phyloP scores from a whole-genome alignment of 2,329 filamentous ascomycete species.

The Metarhizium anisopliae region DNA sequence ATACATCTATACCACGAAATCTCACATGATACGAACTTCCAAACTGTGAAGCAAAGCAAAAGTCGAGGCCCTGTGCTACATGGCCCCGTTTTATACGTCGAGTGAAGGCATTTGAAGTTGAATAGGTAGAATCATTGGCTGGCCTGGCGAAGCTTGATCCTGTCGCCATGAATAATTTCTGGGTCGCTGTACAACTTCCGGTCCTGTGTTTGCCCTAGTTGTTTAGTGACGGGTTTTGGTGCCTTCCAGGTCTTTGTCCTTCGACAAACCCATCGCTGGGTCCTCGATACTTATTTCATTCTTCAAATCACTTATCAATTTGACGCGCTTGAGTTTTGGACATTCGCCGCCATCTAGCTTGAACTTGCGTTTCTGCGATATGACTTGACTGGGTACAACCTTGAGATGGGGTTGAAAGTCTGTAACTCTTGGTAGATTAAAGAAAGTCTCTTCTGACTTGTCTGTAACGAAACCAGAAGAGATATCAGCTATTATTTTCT shows the following conservation, averaged over 20 bases:
- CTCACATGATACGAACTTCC: not conserved
- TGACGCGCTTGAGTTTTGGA: not conserved
- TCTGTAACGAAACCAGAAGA: constrained; percentile 13
- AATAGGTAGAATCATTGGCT: not conserved
- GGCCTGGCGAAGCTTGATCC: not conserved
- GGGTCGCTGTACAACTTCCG: not conserved
- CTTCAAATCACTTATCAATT: not conserved
- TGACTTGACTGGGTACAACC: not conserved
- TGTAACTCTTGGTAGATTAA: constrained; percentile 3
- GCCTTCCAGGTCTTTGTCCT: not conserved
- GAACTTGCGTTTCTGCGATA: not conserved
- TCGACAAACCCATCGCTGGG: not conserved
- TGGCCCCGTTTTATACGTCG: not conserved
- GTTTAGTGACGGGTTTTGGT: not conserved
- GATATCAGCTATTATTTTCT: constrained; percentile 19
- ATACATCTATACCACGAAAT: not conserved
- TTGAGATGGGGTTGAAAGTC: not conserved
- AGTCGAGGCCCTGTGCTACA: not conserved
- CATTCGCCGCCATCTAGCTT: not conserved
- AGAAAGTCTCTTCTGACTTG: not conserved
- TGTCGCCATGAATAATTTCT: not conserved
- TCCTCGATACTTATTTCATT: not conserved
- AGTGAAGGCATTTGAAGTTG: not conserved
- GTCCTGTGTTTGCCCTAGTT: not conserved
- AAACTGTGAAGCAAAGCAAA: constrained; percentile 3